phyloP scores from a whole-genome alignment of 2,329 filamentous ascomycete genomes.

The Beauveria asiatica region DNA sequence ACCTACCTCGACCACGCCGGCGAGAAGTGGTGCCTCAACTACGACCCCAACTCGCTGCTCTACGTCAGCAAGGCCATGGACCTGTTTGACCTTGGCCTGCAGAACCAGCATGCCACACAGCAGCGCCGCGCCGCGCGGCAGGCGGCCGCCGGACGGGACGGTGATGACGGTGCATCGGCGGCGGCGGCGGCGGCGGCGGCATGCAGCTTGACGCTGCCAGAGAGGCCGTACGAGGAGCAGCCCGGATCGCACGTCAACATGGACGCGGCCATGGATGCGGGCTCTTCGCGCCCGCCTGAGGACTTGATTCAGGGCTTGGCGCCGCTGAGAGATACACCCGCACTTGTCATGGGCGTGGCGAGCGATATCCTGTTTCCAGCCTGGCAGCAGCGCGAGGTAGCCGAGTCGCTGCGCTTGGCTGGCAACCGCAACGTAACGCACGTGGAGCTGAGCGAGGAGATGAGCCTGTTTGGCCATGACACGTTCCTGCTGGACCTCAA shows the following conservation, averaged over 20 bases:
- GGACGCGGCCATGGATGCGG: slow-evolving; percentile 15
- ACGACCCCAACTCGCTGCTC: slow-evolving; percentile 88
- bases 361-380: slow-evolving; percentile 96
- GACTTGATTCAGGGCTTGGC: slow-evolving; percentile 73
- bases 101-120: slow-evolving; percentile 56
- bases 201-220: slow-evolving; percentile 78
- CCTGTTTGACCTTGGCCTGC: slow-evolving; percentile 78
- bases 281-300: slow-evolving; percentile 52
- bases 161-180: slow-evolving; percentile 15
- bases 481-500: slow-evolving; percentile 90
- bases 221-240: slow-evolving; percentile 80
- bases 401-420: slow-evolving; percentile 65
- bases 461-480: slow-evolving; percentile 92
- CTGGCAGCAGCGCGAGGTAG: slow-evolving; percentile 95
- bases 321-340: slow-evolving; percentile 64
- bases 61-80: slow-evolving; percentile 99
- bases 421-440: slow-evolving; percentile 81
- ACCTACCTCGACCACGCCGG: slow-evolving; percentile 97
- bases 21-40: slow-evolving; percentile 95
- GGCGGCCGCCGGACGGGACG: slow-evolving; percentile 31
- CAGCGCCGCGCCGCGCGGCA: slow-evolving; percentile 54
- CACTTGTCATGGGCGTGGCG: slow-evolving; percentile 85
- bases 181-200: slow-evolving; percentile 30
- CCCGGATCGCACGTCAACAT: slow-evolving; percentile 34
- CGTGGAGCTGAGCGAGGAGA: slow-evolving; percentile 85